Evolutionary conservation across 2,329 filamentous ascomycete species (phyloP).

Genomic region (Fusarium lateritium): DNA sequence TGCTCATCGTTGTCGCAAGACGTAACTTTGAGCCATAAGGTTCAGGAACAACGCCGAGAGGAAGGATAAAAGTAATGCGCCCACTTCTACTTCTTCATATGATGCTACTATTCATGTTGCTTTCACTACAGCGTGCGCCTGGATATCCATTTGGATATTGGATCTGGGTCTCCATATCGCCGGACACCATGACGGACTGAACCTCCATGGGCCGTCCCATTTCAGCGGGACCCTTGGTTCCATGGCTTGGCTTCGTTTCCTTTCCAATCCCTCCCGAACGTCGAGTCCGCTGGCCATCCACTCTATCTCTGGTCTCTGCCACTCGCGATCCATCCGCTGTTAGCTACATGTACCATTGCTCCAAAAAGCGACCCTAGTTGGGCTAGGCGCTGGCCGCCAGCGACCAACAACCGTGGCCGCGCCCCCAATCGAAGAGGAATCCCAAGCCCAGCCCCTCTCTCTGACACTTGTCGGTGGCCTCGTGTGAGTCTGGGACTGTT

Average conservation of each 20-base stretch:
- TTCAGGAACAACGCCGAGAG: constrained; percentile 24
- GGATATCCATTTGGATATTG: constrained; percentile 11
- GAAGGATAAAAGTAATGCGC: constrained; percentile 33
- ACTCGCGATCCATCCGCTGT: constrained; percentile 44
- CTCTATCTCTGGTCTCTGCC: constrained; percentile 35
- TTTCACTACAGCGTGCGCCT: constrained; percentile 4
- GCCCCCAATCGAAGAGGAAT: constrained; percentile 30
- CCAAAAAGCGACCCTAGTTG: constrained; percentile 44
- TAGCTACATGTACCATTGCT: constrained; percentile 47
- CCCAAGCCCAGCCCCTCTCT: constrained; percentile 45
- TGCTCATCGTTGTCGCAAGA: constrained; percentile 36
- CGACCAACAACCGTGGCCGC: constrained; percentile 45
- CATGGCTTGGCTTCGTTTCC: constrained; percentile 27
- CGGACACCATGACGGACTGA: constrained; percentile 24
- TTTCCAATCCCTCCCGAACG: constrained; percentile 39
- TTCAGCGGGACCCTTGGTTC: constrained; percentile 39
- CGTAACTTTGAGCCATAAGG: constrained; percentile 23
- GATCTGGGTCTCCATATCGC: constrained; percentile 28
- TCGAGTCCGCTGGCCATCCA: constrained; percentile 29
- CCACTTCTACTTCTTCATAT: not conserved
- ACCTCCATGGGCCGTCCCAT: constrained; percentile 32
- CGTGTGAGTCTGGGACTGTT: constrained; percentile 39
- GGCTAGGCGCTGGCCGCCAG: constrained; percentile 47
- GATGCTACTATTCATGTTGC: constrained; percentile 7
- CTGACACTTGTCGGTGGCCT: constrained; percentile 40